Evolutionary conservation across 2,329 filamentous ascomycete species (phyloP).

Genomic region (Amphichorda felina): DNA sequence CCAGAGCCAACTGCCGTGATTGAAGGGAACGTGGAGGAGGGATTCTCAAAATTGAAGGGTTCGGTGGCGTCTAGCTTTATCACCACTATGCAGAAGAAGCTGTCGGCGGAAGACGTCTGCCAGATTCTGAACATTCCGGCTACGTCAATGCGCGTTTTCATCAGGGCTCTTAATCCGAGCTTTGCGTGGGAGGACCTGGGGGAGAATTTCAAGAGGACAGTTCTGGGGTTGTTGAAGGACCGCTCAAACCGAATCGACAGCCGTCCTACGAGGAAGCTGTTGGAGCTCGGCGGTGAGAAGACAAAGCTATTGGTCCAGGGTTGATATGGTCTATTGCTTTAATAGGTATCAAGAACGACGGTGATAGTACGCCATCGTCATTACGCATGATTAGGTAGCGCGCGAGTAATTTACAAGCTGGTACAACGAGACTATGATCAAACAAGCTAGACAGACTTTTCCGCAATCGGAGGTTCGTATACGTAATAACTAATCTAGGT

Average conservation of each 20-base stretch:
- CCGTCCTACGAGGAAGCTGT: conserved; percentile 4
- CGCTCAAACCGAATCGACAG: conserved; percentile 6
- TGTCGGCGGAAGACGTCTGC: conserved; percentile 6
- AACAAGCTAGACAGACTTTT: too few species aligned
- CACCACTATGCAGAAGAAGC: conserved; percentile 3
- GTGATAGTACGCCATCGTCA: too few species aligned
- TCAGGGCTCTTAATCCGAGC: conserved; percentile 7
- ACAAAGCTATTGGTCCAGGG: neutral
- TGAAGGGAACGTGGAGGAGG: too few species aligned
- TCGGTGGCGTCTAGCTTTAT: conserved; percentile 4
- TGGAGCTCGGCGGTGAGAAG: conserved; percentile 1
- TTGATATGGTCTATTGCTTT: too few species aligned
- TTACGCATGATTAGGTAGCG: too few species aligned
- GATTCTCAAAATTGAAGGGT: conserved; percentile 4
- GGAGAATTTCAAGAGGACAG: conserved; percentile 5
- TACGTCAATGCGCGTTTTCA: conserved; percentile 7
- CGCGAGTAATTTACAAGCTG: too few species aligned
- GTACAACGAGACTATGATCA: too few species aligned
- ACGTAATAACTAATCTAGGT: too few species aligned
- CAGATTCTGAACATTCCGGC: conserved; percentile 6
- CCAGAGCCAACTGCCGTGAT: too few species aligned
- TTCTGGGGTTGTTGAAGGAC: conserved; percentile 5
- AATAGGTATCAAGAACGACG: too few species aligned
- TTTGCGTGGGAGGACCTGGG: conserved; percentile 8
- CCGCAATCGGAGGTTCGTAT: too few species aligned